Base-by-base conservation (phyloP, 495 filamentous ascomycete genomes). In the Rhizodiscina lignyota region DNA sequence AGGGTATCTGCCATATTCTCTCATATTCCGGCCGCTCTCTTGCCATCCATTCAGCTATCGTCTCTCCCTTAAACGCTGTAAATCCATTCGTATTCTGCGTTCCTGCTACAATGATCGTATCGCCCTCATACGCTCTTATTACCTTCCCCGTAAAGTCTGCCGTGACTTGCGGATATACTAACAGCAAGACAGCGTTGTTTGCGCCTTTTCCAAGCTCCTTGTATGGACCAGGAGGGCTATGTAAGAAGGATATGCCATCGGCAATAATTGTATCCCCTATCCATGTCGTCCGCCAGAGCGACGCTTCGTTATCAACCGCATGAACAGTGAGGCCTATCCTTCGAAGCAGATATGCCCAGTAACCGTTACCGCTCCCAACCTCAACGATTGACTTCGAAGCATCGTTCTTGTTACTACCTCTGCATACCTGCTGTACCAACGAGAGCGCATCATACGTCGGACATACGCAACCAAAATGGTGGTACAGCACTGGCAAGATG, bases 31-130 rank as follows among this genome's bases (percentile, higher is more conserved):
- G 5, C 21, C 40, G 61, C 51, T 71, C 61, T 18, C 49, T 46
- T 37, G 42, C 54, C 49, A 77, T 62, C 46, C 63, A 76, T 38
- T 66, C 63, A 40, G 69, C 65, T 43, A 73, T 61, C 12, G 60
- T 67, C 51, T 54, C 43, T 27, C 59, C 58, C 16, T 47, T 52
- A 42, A 77, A 77, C 4, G 53, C 70, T 3, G 74, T 79, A 42
- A 74, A 77, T n/a, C 73, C 66, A 42, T 69, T 75, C 31, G 31
- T 37, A 48, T 74, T 76, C 55, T 75, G 70, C 31, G 74, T 75
- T n/a, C 72, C 71, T 1, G 67, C 72, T 11, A 74, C 64, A 15
- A 68, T 61, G 4, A 77, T 47, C 10, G 60, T 66, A 44, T 70
- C 63, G 5, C 71, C 74, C n/a, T 47, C 41, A 44, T 67, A 79